These are phyloP conservation scores for Populus hybrid DNA, from an alignment of 441 rosid genomes.

Conservation along the genomic window DNA sequence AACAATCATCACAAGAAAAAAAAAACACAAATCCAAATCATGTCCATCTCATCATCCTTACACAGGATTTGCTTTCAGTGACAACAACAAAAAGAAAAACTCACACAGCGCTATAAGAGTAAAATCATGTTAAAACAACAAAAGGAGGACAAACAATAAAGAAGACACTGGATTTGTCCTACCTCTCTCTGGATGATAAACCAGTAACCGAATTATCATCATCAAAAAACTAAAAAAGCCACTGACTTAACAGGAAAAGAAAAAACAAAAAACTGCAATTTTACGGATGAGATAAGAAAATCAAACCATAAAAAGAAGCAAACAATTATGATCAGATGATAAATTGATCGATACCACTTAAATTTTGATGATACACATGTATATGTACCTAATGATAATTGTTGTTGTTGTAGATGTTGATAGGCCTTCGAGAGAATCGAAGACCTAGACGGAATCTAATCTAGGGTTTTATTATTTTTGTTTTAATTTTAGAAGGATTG, in stretches of 20 bases:
- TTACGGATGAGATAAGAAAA: not conserved
- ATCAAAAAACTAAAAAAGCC: not conserved
- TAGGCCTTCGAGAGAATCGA: slow-evolving; percentile 17
- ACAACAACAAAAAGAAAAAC: not conserved
- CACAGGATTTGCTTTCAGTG: not conserved
- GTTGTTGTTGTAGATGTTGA: slow-evolving; percentile 1
- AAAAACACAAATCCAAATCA: not conserved
- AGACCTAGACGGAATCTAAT: slow-evolving; percentile 1
- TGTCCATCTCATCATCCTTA: not conserved
- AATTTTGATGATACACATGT: not conserved
- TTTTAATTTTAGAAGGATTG: not conserved
- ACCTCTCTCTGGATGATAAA: not conserved
- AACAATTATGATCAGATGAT: not conserved
- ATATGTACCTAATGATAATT: slow-evolving; percentile 2
- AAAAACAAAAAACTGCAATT: not conserved
- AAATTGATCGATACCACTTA: not conserved
- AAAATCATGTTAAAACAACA: not conserved
- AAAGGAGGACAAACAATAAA: not conserved
- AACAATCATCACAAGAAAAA: not conserved
- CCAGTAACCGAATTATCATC: not conserved
- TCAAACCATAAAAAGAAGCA: not conserved
- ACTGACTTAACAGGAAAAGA: not conserved
- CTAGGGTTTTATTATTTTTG: not conserved
- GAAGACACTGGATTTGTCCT: not conserved
- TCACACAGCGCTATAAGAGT: not conserved